These are phyloP conservation scores for Scalesia atractyloides DNA, from an alignment of 129 eudicot genomes.

Conservation along the genomic window DNA sequence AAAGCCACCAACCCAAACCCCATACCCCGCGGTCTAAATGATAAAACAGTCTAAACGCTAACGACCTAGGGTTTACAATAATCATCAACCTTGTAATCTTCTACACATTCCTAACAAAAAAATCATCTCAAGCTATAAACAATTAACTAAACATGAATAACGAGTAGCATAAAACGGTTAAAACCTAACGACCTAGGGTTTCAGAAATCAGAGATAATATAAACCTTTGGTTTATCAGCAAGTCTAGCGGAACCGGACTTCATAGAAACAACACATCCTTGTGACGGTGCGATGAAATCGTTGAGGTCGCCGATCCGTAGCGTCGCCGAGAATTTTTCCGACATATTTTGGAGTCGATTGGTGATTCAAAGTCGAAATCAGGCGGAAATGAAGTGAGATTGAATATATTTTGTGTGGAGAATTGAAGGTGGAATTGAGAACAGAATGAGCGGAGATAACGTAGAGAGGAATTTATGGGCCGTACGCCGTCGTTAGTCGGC, in stretches of 20 bases:
- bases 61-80: no score
- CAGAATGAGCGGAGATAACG: no score
- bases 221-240: conserved; percentile 40
- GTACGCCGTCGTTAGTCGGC: no score
- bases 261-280: conserved; percentile 80
- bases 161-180: not conserved
- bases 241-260: conserved; percentile 40
- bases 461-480: no score
- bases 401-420: no score
- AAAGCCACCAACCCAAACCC: no score
- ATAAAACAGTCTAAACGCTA: no score
- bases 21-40: no score
- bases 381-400: no score
- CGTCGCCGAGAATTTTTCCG: conserved; percentile 86
- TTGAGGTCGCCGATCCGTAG: conserved; percentile 82
- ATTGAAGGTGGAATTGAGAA: no score
- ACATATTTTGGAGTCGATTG: conserved; percentile 40
- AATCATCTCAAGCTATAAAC: not conserved
- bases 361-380: conserved; percentile 18
- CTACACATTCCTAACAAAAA: not conserved
- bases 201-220: not conserved
- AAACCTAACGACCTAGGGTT: conserved; percentile 14
- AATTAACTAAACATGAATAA: not conserved
- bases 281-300: conserved; percentile 94
- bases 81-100: no score